phyloP scores from a whole-genome alignment of 202 grass and related monocot genomes.

The Setaria viridis region DNA sequence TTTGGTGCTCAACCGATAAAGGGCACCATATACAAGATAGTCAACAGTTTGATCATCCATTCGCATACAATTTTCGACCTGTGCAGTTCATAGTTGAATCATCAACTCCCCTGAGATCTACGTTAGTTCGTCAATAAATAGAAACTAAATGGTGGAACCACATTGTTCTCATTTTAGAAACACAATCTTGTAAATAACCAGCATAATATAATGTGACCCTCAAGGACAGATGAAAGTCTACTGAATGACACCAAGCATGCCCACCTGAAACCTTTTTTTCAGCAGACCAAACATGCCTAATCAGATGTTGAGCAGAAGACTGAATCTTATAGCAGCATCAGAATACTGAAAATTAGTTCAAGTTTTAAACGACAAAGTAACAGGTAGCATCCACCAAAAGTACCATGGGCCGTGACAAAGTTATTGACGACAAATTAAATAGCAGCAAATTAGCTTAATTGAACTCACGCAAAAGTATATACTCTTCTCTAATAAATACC shows the following conservation, averaged over 20 bases:
- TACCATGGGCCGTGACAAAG: background rate
- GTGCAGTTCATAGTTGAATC: background rate
- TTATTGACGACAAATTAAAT: background rate
- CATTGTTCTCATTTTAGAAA: slow-evolving; percentile 14
- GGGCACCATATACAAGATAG: slow-evolving; percentile 10
- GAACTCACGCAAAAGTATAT: background rate
- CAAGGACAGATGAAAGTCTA: background rate
- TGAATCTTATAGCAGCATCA: background rate
- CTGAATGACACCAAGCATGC: background rate
- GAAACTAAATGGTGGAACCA: background rate
- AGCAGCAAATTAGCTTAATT: background rate
- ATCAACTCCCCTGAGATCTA: background rate
- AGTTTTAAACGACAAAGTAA: background rate
- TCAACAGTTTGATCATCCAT: slow-evolving; percentile 15
- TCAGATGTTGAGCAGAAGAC: background rate
- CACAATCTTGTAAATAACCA: background rate
- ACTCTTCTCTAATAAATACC: background rate
- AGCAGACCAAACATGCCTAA: background rate
- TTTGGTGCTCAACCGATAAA: slow-evolving; percentile 22
- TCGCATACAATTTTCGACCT: background rate
- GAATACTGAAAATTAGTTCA: background rate
- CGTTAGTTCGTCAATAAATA: slow-evolving; percentile 5
- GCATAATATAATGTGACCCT: slow-evolving; percentile 1
- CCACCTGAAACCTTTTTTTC: background rate
- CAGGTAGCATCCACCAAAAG: background rate